Conservation (phyloP, 768 basidiomycete species). For the Suillus subalutaceus region DNA sequence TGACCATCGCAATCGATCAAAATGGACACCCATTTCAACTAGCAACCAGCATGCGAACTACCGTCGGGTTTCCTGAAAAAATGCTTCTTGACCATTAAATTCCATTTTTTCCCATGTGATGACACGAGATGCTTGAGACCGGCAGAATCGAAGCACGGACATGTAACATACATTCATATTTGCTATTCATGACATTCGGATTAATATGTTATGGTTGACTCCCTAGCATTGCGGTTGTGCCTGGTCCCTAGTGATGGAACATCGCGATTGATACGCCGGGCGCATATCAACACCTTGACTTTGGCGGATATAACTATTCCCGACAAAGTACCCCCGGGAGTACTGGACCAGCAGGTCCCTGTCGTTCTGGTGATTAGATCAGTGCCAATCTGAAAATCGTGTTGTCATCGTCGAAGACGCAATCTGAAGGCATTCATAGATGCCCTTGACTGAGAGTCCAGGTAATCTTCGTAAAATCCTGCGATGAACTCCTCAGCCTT, state of each 20-base stretch:
- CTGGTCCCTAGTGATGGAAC: too few species aligned
- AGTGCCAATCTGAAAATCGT: neutral
- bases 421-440: conserved; percentile 84
- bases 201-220: neutral
- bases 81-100: neutral
- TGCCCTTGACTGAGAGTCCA: conserved; percentile 66
- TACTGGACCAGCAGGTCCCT: neutral
- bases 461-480: conserved; percentile 80
- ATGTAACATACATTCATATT: neutral
- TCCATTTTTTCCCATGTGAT: neutral
- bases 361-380: neutral
- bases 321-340: neutral
- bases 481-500: conserved; percentile 84
- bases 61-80: neutral
- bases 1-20: neutral
- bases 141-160: neutral
- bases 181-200: neutral
- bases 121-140: neutral
- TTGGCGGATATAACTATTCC: too few species aligned
- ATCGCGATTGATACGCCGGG: neutral
- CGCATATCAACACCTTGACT: neutral
- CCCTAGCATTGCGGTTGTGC: neutral
- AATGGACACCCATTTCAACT: neutral
- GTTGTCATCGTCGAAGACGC: conserved; percentile 60
- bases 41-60: neutral